phyloP scores from a whole-genome alignment of 83 land plant genomes.

The Diphasiastrum complanatum region DNA sequence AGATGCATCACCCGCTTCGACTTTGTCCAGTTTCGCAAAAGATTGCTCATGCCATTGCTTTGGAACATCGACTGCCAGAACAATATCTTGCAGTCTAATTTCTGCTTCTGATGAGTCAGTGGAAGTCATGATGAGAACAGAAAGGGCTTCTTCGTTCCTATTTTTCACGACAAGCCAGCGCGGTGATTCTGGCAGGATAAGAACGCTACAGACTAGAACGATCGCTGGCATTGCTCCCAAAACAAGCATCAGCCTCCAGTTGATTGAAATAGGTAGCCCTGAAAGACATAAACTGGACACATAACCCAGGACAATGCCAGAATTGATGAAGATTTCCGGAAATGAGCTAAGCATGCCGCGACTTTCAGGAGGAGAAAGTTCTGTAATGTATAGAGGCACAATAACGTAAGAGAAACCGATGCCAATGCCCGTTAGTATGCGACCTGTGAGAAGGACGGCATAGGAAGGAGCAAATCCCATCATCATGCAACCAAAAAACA shows the following conservation, averaged over 20 bases:
- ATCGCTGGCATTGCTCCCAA: constrained; percentile 35
- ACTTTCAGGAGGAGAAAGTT: constrained; percentile 38
- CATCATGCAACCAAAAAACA: background rate
- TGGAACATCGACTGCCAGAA: background rate
- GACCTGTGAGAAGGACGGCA: constrained; percentile 18
- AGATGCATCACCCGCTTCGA: background rate
- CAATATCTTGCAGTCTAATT: constrained; percentile 2
- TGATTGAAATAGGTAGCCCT: constrained; percentile 22
- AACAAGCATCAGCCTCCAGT: constrained; percentile 53
- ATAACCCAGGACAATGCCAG: constrained; percentile 36
- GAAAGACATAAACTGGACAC: constrained; percentile 39
- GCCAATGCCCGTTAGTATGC: constrained; percentile 34
- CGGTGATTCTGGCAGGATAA: constrained; percentile 50
- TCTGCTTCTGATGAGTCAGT: constrained; percentile 15
- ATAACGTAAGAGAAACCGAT: constrained; percentile 52
- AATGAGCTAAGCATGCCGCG: constrained; percentile 44
- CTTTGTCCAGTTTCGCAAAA: background rate
- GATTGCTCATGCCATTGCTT: background rate
- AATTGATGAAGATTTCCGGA: constrained; percentile 46
- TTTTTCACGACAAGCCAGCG: constrained; percentile 38
- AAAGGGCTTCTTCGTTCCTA: constrained; percentile 5
- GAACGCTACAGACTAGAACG: constrained; percentile 22
- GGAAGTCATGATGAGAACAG: constrained; percentile 12
- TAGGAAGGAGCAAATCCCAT: constrained; percentile 8
- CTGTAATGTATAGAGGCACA: constrained; percentile 49